Evolutionary conservation across 768 basidiomycete species (phyloP), one percentile per base, ranked within the genome.

Genomic region (Punctularia strigosozonata): DNA sequence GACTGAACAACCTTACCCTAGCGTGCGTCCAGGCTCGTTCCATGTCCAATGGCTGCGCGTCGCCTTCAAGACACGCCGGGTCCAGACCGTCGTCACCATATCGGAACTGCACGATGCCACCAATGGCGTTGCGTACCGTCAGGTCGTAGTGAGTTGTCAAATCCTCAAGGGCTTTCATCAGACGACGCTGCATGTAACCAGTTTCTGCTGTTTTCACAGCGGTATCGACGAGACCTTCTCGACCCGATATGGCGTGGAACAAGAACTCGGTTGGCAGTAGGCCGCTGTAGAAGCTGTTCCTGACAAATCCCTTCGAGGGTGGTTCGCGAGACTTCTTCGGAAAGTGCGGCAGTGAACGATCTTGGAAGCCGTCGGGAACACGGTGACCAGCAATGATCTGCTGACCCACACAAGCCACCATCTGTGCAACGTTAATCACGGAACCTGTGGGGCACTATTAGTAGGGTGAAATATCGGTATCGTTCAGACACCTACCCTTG

Each of bases 131-230:
- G 22, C 95, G 75, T 18, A 99, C 94, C 6, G 90, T 90, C 18
- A 90, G 62, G 59, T 99, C 95, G 55, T 99, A 99, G 41, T 94
- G 89, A 0, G 87, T 89, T 3, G 88, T 90, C 25, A 99, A 65
- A 63, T 99, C 95, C 55, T 99, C 95, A 47, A 99, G 61, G 2
- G 94, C 94, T 57, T 99, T 99, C 95, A 99, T 98, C 44, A 99
- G 60, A 41, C 95, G 86, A 36, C 95, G 78, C 53, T 94, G 90
- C 94, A 99, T 99, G 64, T 99, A 99, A 30, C 95, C 95, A 1
- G 95, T 99, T 60, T 99, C 95, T 12, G 95, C 95, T 0, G 95
- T 99, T 64, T 99, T 99, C 61, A 99, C 95, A 19, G 95, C 95
- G 0, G 95, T 99, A 63, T 99, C 95, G 52, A 99, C 94, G 38